These are phyloP conservation scores for Ogataea degrootiae DNA, from an alignment of 805 yeast genomes.

Conservation along the genomic window DNA sequence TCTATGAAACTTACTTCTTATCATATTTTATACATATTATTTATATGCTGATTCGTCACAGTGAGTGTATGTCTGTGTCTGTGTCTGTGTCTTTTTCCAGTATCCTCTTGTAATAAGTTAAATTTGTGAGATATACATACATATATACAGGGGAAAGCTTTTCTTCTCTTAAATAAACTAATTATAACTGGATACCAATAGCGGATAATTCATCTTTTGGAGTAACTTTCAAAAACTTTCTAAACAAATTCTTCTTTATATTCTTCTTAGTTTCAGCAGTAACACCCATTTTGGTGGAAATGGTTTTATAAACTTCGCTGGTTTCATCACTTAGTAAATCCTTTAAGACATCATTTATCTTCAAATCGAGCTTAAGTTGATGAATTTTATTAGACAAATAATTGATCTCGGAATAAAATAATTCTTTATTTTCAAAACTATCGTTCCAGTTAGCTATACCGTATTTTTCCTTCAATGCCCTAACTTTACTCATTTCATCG, in stretches of 20 bases:
- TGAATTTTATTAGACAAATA: conserved; percentile 20
- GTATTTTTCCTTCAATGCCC: conserved; percentile 31
- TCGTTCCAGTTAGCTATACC: conserved; percentile 24
- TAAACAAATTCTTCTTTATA: conserved; percentile 65
- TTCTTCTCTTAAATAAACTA: neutral
- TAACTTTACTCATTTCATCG: conserved; percentile 34
- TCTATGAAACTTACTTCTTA: too few species aligned
- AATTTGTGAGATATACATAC: neutral
- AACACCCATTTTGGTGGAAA: conserved; percentile 32
- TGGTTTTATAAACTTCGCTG: conserved; percentile 33
- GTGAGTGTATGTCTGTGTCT: too few species aligned
- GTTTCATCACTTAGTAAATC: conserved; percentile 24
- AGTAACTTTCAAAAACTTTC: conserved; percentile 44
- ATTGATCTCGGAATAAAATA: conserved; percentile 26
- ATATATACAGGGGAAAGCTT: conserved; percentile 1
- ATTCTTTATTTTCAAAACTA: conserved; percentile 23
- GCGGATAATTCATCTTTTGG: conserved; percentile 22
- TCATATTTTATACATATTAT: too few species aligned
- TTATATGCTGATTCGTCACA: too few species aligned
- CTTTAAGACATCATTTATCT: conserved; percentile 12
- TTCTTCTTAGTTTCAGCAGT: conserved; percentile 41
- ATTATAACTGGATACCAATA: conserved; percentile 22
- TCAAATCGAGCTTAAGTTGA: conserved; percentile 16
- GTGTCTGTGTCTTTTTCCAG: too few species aligned
- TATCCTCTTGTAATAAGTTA: too few species aligned